phyloP scores from a whole-genome alignment of 2,329 filamentous ascomycete genomes.

The Rhinocladiella similis region DNA sequence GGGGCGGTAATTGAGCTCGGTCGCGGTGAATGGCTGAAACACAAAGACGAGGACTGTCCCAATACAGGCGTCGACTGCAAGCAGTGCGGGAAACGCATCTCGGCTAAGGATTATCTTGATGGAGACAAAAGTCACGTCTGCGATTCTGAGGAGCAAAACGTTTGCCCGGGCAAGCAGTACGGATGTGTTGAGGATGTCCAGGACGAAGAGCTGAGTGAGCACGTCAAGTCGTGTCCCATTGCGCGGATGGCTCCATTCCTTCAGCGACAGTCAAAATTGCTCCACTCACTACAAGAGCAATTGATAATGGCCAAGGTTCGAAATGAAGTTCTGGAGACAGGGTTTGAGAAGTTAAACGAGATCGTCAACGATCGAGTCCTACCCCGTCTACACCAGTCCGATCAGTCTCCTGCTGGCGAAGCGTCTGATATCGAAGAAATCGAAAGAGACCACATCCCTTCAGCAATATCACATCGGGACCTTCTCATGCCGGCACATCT shows the following conservation, averaged over 20 bases:
- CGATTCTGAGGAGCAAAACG: constrained; percentile 31
- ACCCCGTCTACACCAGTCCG: constrained; percentile 17
- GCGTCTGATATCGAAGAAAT: constrained; percentile 29
- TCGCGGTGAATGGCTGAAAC: constrained; percentile 28
- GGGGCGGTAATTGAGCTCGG: constrained; percentile 29
- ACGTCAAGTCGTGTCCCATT: constrained; percentile 53
- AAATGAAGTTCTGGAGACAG: constrained; percentile 49
- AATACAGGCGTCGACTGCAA: constrained; percentile 22
- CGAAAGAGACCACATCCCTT: constrained; percentile 23
- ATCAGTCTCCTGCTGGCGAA: constrained; percentile 17
- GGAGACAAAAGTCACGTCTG: constrained; percentile 21
- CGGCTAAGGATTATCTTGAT: constrained; percentile 21
- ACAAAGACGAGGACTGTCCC: constrained; percentile 30
- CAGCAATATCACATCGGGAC: constrained; percentile 18
- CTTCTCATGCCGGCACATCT: constrained; percentile 26
- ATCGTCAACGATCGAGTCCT: constrained; percentile 24
- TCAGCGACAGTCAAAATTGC: constrained; percentile 43
- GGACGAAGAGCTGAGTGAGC: constrained; percentile 40
- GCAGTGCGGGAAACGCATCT: constrained; percentile 20
- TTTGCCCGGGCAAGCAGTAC: constrained; percentile 34
- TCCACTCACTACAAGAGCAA: constrained; percentile 46
- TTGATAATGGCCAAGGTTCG: constrained; percentile 46
- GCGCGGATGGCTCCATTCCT: constrained; percentile 48
- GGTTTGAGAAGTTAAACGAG: constrained; percentile 42
- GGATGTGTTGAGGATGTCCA: constrained; percentile 44